Evolutionary conservation across 345 rosid genomes (phyloP).

Genomic region (Salix brachista): DNA sequence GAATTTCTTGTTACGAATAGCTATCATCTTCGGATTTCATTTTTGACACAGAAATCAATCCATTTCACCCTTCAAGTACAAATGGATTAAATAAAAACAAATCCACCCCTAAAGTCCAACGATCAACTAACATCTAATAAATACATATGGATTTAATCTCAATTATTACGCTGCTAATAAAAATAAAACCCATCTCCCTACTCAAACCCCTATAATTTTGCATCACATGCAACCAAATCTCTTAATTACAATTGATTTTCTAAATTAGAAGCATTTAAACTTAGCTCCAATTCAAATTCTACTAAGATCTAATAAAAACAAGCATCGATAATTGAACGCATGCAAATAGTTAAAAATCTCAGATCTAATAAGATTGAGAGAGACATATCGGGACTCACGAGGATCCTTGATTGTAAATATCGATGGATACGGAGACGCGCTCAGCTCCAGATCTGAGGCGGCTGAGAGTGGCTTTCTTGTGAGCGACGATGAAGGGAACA

Average conservation of each 20-base stretch:
- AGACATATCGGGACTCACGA: constrained; percentile 43
- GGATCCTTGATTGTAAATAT: constrained; percentile 91
- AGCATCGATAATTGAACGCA: background rate
- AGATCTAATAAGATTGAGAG: constrained; percentile 1
- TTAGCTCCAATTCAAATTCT: background rate
- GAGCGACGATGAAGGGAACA: constrained; percentile 83
- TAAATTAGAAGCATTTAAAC: background rate
- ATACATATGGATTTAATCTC: background rate
- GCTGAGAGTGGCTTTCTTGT: constrained; percentile 80
- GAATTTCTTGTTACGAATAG: background rate
- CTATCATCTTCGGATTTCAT: background rate
- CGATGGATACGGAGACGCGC: constrained; percentile 74
- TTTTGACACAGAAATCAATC: background rate
- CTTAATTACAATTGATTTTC: background rate
- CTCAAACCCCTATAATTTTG: background rate
- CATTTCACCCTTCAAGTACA: background rate
- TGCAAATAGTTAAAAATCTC: background rate
- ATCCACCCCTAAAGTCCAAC: background rate
- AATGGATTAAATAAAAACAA: background rate
- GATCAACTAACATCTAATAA: background rate
- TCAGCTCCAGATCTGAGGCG: constrained; percentile 85
- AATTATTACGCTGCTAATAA: background rate
- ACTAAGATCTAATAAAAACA: background rate
- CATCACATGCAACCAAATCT: background rate
- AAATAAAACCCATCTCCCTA: background rate